phyloP scores from a whole-genome alignment of 2,329 filamentous ascomycete genomes.

The Stemphylium vesicarium region DNA sequence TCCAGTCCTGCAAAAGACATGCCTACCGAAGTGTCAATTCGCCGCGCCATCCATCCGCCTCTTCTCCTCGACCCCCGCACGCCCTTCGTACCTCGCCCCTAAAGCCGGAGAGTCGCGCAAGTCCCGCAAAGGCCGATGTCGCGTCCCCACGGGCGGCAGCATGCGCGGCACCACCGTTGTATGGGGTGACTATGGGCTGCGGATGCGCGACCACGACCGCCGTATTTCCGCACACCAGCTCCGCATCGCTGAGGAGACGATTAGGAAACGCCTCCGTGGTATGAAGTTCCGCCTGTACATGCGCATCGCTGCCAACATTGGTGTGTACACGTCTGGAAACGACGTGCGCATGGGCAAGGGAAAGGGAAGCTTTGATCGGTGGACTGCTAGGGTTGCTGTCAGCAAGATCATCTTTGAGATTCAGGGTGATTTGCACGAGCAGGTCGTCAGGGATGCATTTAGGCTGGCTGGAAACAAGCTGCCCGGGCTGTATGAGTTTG shows the following conservation, averaged over 20 bases:
- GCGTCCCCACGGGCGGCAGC: conserved; percentile 89
- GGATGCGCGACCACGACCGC: conserved; percentile 92
- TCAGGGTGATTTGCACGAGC: conserved; percentile 90
- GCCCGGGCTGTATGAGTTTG: conserved; percentile 90
- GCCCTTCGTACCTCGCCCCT: conserved; percentile 80
- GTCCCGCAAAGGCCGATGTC: conserved; percentile 84
- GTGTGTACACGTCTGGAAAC: conserved; percentile 94
- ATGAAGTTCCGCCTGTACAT: conserved; percentile 93
- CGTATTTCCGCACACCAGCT: conserved; percentile 86
- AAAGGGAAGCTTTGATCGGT: conserved; percentile 96
- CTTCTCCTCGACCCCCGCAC: conserved; percentile 73
- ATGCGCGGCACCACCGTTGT: conserved; percentile 92
- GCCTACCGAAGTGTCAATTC: conserved; percentile 40
- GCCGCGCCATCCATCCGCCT: conserved; percentile 54
- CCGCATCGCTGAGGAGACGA: conserved; percentile 91
- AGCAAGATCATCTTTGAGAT: conserved; percentile 93
- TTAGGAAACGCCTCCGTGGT: conserved; percentile 84
- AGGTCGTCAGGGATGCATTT: conserved; percentile 92
- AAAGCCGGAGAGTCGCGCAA: conserved; percentile 82
- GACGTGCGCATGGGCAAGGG: conserved; percentile 99
- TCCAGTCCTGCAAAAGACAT: conserved; percentile 26
- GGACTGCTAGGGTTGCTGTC: conserved; percentile 87
- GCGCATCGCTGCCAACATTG: conserved; percentile 88
- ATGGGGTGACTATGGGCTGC: conserved; percentile 94
- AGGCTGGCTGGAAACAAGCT: conserved; percentile 92